Evolutionary conservation across 116 monocot genomes (phyloP).

Genomic region (Cymodocea nodosa): DNA sequence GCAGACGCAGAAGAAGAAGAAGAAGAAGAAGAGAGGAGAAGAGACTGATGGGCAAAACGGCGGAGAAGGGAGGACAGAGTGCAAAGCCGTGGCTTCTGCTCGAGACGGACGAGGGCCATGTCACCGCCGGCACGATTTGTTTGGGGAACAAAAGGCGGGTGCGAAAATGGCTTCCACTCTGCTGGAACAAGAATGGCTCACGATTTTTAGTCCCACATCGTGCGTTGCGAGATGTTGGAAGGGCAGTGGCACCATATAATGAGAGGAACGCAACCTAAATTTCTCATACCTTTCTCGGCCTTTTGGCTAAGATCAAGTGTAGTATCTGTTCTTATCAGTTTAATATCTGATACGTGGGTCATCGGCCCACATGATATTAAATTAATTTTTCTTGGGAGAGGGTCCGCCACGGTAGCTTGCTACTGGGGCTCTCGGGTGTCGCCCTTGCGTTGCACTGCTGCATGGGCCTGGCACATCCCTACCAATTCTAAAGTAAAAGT

Average conservation of each 20-base stretch:
- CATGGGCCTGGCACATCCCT: not conserved
- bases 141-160: not conserved
- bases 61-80: not conserved
- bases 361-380: constrained; percentile 8
- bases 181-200: not conserved
- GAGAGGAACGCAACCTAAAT: not conserved
- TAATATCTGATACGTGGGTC: constrained; percentile 87
- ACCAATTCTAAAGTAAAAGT: no score
- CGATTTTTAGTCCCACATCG: not conserved
- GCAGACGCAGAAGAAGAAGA: not conserved
- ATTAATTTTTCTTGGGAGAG: constrained; percentile 2
- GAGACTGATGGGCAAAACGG: not conserved
- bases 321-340: constrained; percentile 99
- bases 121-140: not conserved
- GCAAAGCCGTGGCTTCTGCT: not conserved
- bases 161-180: no score
- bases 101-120: not conserved
- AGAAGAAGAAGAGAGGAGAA: not conserved
- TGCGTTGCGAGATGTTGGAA: not conserved
- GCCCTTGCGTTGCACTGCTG: constrained; percentile 18
- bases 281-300: constrained; percentile 91
- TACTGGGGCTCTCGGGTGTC: constrained; percentile 14
- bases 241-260: not conserved
- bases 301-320: constrained; percentile 99
- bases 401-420: constrained; percentile 18